Base-by-base conservation (phyloP, 2,329 filamentous ascomycete genomes). In the Metarhizium rileyi region DNA sequence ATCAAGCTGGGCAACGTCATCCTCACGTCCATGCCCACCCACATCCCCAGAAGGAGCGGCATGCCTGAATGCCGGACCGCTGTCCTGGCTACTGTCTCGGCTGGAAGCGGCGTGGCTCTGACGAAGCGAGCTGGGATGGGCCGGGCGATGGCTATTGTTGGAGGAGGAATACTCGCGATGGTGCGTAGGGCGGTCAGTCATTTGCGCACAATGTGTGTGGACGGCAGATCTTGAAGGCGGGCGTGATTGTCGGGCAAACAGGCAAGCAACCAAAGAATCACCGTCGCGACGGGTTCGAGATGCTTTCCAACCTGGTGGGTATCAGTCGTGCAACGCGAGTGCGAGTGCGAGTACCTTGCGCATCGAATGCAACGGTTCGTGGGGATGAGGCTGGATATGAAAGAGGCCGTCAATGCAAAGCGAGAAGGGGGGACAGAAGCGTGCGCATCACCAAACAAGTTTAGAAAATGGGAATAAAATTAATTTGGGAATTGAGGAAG, bases 121-220 rank as follows among this genome's bases (percentile, higher is more conserved):
- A 26, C 73, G 71, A 43, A 77, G 65, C 16, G 67, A 62, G 58
- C 72, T 75, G 7, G 71, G 73, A 49, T 72, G 67, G 23, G 62
- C 53, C 12, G 74, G 71, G 9, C 63, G 63, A 52, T 73, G 72
- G 44, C 65, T 62, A 28, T 58, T 63, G 43, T 38, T 51, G 23
- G 53, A 53, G 47, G 48, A 56, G 38, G 62, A 63, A 55, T 58
- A 59, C 52, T 57, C 60, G 42, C 63, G 59, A 44, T 53, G 60
- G 26, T 61, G 62, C 46, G 59, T 55, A 40, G 63, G 55, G 52
- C 53, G 57, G 27, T 55, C 53, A 44, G 59, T 48, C 60, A 64
- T 66, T 40, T 46, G 41, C 44, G 27, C 44, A 44, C 26, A 48
- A n/a, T 18, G 16, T 30, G 25, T 5, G 16, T 33, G 5, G 27